Evolutionary conservation across 2,329 filamentous ascomycete species (phyloP).

Genomic region (Aspergillus amoenus): DNA sequence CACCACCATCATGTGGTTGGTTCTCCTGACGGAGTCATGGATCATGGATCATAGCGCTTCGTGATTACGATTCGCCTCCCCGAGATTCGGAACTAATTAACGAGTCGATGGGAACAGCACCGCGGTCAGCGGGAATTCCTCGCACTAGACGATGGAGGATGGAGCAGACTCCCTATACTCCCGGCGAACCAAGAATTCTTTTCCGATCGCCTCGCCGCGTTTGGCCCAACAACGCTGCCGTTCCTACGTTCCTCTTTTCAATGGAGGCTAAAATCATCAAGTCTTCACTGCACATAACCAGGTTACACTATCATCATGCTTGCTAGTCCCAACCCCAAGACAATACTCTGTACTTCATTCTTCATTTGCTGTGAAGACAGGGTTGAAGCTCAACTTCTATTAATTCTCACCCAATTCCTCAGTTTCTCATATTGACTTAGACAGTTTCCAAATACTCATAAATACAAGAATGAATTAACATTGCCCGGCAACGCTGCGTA

Average conservation of each 20-base stretch:
- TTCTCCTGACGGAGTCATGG: slow-evolving; percentile 2
- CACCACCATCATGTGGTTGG: slow-evolving; percentile 5
- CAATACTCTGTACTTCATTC: not conserved
- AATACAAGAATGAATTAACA: not conserved
- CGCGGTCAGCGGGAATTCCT: not conserved
- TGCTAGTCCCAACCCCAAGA: not conserved
- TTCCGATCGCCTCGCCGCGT: slow-evolving; percentile 22
- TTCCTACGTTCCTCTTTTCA: not conserved
- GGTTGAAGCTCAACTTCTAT: not conserved
- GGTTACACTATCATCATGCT: not conserved
- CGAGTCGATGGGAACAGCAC: slow-evolving; percentile 1
- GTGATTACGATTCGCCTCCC: not conserved
- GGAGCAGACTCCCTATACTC: not conserved
- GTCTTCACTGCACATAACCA: not conserved
- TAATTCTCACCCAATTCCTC: not conserved
- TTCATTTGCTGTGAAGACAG: not conserved
- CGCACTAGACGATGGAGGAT: not conserved
- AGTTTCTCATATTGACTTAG: not conserved
- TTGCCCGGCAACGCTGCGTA: not conserved
- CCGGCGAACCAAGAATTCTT: slow-evolving; percentile 16
- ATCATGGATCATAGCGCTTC: not conserved
- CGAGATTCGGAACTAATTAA: slow-evolving; percentile 1
- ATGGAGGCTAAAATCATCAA: not conserved
- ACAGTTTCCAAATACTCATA: not conserved
- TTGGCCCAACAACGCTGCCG: not conserved